phyloP scores from a whole-genome alignment of 2,329 filamentous ascomycete species.

The Phialocephala subalpina region DNA sequence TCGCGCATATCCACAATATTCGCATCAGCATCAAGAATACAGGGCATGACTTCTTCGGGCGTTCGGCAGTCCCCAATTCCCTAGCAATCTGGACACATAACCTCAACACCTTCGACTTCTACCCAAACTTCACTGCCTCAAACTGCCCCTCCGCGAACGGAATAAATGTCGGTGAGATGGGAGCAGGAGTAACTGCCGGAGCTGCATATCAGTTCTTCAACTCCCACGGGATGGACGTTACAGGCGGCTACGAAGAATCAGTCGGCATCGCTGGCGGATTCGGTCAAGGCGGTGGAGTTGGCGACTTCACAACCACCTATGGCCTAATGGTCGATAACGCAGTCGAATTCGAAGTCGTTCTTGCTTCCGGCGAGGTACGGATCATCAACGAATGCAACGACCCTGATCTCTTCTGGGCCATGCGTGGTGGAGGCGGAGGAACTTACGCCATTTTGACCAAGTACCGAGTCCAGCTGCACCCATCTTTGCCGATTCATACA shows the following conservation, averaged over 20 bases:
- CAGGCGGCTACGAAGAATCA: slow-evolving; percentile 35
- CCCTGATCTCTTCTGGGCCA: slow-evolving; percentile 56
- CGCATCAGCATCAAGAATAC: slow-evolving; percentile 51
- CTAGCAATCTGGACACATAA: slow-evolving; percentile 57
- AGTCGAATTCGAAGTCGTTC: slow-evolving; percentile 30
- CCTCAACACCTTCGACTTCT: slow-evolving; percentile 36
- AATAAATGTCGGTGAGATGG: slow-evolving; percentile 14
- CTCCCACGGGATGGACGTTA: slow-evolving; percentile 15
- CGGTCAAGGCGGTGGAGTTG: slow-evolving; percentile 67
- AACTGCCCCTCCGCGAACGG: slow-evolving; percentile 10
- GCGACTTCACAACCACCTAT: slow-evolving; percentile 56
- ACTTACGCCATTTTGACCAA: slow-evolving; percentile 52
- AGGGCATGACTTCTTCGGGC: slow-evolving; percentile 48
- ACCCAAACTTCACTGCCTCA: slow-evolving; percentile 10
- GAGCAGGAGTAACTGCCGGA: slow-evolving; percentile 16
- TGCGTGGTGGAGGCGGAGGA: slow-evolving; percentile 40
- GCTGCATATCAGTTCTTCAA: slow-evolving; percentile 18
- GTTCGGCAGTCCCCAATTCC: slow-evolving; percentile 53
- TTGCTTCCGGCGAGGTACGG: slow-evolving; percentile 35
- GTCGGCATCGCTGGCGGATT: slow-evolving; percentile 52
- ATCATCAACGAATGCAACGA: slow-evolving; percentile 53
- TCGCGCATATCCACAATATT: slow-evolving; percentile 44
- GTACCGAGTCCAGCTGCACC: slow-evolving; percentile 17
- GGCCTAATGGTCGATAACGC: slow-evolving; percentile 68
- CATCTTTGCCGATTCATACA: slow-evolving; percentile 7